phyloP scores from a whole-genome alignment of 1,284 basidiomycete genomes.

The Uromyces viciae-fabae region DNA sequence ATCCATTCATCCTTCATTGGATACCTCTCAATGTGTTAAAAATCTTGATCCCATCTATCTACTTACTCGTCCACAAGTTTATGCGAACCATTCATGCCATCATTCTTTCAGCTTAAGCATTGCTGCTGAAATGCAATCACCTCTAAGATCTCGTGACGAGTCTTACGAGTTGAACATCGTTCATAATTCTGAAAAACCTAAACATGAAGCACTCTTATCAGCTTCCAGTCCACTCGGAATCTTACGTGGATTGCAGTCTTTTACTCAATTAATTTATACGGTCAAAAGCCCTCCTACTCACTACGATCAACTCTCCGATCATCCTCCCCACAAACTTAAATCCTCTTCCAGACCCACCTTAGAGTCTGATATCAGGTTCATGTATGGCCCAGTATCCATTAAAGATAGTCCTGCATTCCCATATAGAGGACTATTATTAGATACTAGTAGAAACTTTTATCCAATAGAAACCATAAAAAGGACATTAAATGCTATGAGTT shows the following conservation, averaged over 20 bases:
- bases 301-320: not conserved
- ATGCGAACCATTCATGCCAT: not conserved
- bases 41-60: no score
- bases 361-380: conserved; percentile 58
- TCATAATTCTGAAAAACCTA: not conserved
- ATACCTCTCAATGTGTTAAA: no score
- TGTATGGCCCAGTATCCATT: conserved; percentile 59
- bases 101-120: conserved; percentile 26
- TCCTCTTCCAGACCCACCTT: not conserved
- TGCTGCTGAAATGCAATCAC: conserved; percentile 61
- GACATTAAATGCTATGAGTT: conserved; percentile 77
- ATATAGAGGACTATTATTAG: conserved; percentile 70
- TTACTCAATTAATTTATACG: conserved; percentile 65
- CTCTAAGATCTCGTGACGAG: conserved; percentile 64
- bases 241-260: conserved; percentile 75
- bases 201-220: conserved; percentile 60
- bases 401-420: conserved; percentile 57
- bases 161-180: conserved; percentile 65
- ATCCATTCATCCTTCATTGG: no score
- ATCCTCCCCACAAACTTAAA: not conserved
- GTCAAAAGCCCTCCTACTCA: conserved; percentile 46
- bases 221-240: conserved; percentile 73
- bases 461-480: conserved; percentile 63
- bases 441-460: conserved; percentile 68
- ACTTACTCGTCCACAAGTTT: no score